A percentile compares a stretch with the other conserved stretches of the same genome.
Evolutionary conservation across 176 grass and related monocot species (phyloP).

Genomic region (Rhynchospora tenuis): DNA sequence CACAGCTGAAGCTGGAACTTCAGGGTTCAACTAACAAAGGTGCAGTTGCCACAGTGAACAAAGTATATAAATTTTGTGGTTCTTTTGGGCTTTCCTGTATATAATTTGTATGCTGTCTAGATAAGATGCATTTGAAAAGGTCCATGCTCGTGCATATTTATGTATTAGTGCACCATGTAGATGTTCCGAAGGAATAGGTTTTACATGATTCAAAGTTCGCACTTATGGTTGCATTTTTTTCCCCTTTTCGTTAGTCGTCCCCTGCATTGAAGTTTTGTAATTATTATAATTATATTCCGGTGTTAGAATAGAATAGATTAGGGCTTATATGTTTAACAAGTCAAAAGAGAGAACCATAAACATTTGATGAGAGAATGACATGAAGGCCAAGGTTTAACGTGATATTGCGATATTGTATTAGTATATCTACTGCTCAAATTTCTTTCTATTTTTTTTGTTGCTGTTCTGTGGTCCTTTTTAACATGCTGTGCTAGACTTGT

Average conservation of each 20-base stretch:
- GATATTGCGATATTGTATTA: not conserved
- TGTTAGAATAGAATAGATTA: conserved; percentile 18
- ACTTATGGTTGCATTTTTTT: not conserved
- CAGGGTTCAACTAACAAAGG: not conserved
- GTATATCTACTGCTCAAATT: not conserved
- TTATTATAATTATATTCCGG: not conserved
- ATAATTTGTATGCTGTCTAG: conserved; percentile 11
- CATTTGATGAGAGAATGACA: conserved; percentile 8
- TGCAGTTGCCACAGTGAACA: conserved; percentile 9
- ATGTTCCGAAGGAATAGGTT: conserved; percentile 3
- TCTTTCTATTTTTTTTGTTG: not conserved
- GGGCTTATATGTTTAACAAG: not conserved
- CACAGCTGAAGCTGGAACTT: not conserved
- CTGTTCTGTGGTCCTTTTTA: not conserved
- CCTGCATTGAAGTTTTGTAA: not conserved
- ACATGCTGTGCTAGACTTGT: not conserved
- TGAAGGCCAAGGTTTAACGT: not conserved
- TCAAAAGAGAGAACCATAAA: not conserved
- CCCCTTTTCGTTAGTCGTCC: not conserved
- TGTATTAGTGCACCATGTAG: not conserved
- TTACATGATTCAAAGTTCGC: not conserved
- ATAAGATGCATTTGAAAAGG: conserved; percentile 1
- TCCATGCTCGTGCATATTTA: not conserved
- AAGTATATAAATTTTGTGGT: not conserved
- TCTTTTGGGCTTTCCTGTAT: conserved; percentile 2